Evolutionary conservation across 208 protist genomes (phyloP).

Genomic region (Porcisia deanei): DNA sequence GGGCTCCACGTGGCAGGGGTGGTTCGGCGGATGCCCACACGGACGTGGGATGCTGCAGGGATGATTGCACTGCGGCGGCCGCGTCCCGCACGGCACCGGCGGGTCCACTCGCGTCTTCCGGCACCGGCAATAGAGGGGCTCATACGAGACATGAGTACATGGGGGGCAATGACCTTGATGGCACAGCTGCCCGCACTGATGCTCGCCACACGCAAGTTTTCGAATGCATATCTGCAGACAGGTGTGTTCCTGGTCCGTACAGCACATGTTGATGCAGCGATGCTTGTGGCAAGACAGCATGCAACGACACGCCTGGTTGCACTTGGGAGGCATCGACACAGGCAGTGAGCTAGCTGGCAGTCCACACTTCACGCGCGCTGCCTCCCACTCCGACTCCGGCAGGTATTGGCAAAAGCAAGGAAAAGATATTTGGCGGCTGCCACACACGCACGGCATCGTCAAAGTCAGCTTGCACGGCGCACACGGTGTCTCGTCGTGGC

Average conservation of each 20-base stretch:
- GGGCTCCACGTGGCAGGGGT: constrained; percentile 73
- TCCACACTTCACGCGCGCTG: constrained; percentile 34
- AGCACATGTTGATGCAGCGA: constrained; percentile 80
- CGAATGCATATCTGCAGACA: constrained; percentile 87
- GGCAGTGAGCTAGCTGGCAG: constrained; percentile 26
- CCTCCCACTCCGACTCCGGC: constrained; percentile 57
- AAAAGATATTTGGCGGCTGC: constrained; percentile 36
- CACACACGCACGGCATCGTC: constrained; percentile 67
- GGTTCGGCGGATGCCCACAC: constrained; percentile 88
- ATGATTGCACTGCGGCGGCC: constrained; percentile 76
- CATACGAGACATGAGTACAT: constrained; percentile 71
- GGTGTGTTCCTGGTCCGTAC: constrained; percentile 76
- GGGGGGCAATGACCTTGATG: constrained; percentile 80
- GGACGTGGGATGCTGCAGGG: constrained; percentile 73
- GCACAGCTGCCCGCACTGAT: constrained; percentile 84
- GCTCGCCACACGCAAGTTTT: constrained; percentile 76
- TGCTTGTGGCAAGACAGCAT: constrained; percentile 87
- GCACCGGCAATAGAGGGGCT: constrained; percentile 89
- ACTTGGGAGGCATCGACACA: constrained; percentile 53
- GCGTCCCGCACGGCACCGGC: constrained; percentile 90
- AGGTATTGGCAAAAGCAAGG: constrained; percentile 85
- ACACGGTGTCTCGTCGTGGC: constrained; percentile 83
- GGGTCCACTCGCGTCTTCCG: constrained; percentile 80
- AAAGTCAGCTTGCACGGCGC: constrained; percentile 70
- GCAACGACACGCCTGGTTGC: constrained; percentile 60